phyloP scores from a whole-genome alignment of 345 rosid species.

The Linum tenue region DNA sequence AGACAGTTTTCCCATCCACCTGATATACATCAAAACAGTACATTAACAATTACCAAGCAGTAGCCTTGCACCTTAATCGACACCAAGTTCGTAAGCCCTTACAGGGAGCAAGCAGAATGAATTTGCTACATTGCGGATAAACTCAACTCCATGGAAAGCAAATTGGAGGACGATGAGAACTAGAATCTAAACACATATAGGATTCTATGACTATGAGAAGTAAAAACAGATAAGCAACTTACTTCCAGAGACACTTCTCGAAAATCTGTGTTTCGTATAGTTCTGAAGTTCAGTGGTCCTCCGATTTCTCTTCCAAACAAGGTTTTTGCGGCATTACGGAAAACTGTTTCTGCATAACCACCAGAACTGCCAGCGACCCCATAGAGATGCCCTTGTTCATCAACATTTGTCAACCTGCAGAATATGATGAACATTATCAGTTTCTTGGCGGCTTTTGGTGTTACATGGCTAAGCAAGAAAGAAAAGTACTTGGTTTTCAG shows the following conservation, averaged over 20 bases:
- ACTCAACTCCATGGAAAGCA: not conserved
- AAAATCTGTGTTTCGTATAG: slow-evolving; percentile 70
- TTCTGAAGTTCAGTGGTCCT: slow-evolving; percentile 57
- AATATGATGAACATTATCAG: not conserved
- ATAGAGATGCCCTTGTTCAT: slow-evolving; percentile 62
- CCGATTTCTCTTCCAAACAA: slow-evolving; percentile 57
- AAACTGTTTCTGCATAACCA: slow-evolving; percentile 79
- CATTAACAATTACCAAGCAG: too few relatives aligned
- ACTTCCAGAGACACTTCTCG: slow-evolving; percentile 76
- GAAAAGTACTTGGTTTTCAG: slow-evolving; percentile 10
- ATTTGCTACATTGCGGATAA: not conserved
- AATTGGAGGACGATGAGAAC: too few relatives aligned
- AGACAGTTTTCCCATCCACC: slow-evolving; percentile 66
- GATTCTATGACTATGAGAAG: not conserved
- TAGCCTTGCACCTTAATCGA: too few relatives aligned
- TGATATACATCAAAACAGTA: slow-evolving; percentile 18
- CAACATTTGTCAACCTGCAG: slow-evolving; percentile 66
- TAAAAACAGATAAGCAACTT: slow-evolving; percentile 20
- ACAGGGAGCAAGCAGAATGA: not conserved
- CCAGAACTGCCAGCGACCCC: slow-evolving; percentile 94
- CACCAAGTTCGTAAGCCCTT: not conserved
- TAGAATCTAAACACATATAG: not conserved
- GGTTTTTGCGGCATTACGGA: slow-evolving; percentile 55
- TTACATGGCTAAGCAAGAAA: not conserved
- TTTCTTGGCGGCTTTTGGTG: not conserved